phyloP scores from a whole-genome alignment of 2,329 filamentous ascomycete species.

The Fragosphaeria purpurea region DNA sequence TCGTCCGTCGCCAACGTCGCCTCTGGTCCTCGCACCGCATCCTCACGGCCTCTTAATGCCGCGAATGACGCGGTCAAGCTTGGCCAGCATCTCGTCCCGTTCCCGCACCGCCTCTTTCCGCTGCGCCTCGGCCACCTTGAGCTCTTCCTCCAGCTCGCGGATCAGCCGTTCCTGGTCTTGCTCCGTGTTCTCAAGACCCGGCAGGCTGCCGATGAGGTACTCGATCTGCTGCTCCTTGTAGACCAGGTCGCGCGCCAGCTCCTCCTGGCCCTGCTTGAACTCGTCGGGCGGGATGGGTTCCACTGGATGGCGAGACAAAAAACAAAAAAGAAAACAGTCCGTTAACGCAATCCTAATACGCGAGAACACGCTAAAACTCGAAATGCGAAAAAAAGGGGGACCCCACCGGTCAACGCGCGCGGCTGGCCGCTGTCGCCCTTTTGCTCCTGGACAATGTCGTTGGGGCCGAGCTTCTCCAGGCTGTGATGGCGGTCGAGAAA shows the following conservation, averaged over 20 bases:
- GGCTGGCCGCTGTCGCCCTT: conserved; percentile 25
- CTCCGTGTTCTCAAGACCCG: conserved; percentile 70
- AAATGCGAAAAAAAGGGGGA: background rate
- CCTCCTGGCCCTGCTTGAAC: conserved; percentile 57
- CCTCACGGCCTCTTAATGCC: conserved; percentile 47
- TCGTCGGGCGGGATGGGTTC: conserved; percentile 52
- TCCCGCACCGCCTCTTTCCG: conserved; percentile 54
- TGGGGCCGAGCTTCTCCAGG: conserved; percentile 46
- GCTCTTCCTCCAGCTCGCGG: conserved; percentile 53
- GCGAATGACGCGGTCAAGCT: conserved; percentile 51
- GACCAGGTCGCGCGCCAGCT: conserved; percentile 67
- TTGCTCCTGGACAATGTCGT: conserved; percentile 48
- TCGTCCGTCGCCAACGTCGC: no score
- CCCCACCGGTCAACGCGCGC: conserved; percentile 9
- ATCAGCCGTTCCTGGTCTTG: conserved; percentile 62
- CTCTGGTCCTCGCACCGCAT: no score
- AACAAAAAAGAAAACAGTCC: background rate
- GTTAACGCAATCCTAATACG: no score
- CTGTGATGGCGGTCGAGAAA: conserved; percentile 61
- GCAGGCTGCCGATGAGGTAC: conserved; percentile 61
- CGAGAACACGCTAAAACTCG: conserved; percentile 1
- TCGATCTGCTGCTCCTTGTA: conserved; percentile 79
- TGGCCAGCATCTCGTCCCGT: conserved; percentile 49
- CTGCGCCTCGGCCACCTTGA: conserved; percentile 53
- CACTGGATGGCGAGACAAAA: conserved; percentile 27